Evolutionary conservation across 805 yeast species (phyloP).

Genomic region (Saccharomycopsis fermentans): DNA sequence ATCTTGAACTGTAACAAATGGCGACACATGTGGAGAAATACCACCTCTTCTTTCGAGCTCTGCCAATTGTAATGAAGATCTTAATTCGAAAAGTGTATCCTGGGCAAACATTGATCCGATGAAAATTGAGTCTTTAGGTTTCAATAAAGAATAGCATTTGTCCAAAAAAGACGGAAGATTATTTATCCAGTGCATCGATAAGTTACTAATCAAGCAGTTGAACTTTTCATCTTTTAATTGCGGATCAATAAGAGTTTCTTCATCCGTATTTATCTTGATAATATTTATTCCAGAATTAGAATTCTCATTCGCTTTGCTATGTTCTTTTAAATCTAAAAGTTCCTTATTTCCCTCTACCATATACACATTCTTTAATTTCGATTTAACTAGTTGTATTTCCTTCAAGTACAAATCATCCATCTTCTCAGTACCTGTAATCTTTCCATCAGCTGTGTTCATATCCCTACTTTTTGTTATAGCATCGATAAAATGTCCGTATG

Average conservation of each 20-base stretch:
- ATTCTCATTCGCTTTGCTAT: constrained; percentile 26
- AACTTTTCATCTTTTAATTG: constrained; percentile 33
- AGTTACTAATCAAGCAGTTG: constrained; percentile 65
- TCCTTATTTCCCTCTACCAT: constrained; percentile 58
- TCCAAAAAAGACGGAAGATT: constrained; percentile 61
- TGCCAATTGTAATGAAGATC: constrained; percentile 73
- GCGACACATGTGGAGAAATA: constrained; percentile 70
- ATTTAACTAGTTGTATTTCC: constrained; percentile 43
- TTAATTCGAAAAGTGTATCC: constrained; percentile 72
- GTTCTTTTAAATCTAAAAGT: constrained; percentile 41
- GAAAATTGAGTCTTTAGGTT: constrained; percentile 67
- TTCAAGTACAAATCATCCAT: constrained; percentile 35
- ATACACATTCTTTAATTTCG: constrained; percentile 41
- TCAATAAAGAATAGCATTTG: constrained; percentile 46
- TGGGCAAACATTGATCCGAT: constrained; percentile 78
- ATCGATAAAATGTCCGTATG: constrained; percentile 47
- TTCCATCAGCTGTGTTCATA: neutral
- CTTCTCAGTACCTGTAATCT: constrained; percentile 15
- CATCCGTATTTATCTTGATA: constrained; percentile 51
- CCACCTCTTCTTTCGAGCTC: constrained; percentile 76
- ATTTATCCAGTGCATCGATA: constrained; percentile 77
- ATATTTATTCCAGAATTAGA: constrained; percentile 28
- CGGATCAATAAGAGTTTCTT: constrained; percentile 45
- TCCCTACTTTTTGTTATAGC: constrained; percentile 27
- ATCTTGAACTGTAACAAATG: constrained; percentile 69